Evolutionary conservation across 352 stramenopile species (phyloP), one percentile per base, ranked within the genome.

Genomic region (Nothophytophthora sp.): DNA sequence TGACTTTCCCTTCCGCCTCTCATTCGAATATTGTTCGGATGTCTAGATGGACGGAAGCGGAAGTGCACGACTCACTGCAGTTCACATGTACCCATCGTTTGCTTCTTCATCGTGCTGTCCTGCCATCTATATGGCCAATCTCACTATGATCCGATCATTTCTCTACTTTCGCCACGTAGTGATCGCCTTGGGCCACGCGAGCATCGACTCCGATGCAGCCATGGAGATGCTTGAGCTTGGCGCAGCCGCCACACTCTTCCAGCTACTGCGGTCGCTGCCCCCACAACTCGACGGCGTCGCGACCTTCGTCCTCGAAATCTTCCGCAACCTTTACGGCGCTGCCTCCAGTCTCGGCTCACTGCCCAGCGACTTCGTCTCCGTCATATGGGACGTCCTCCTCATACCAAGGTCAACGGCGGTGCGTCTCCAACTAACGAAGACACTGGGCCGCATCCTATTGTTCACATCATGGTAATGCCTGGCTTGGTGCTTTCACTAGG

Each of bases 11-110:
- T 54, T 0, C 42, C 36, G 25, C 4, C 27, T 60, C 43, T 33
- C 22, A n/a, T 27, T 10, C 30, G 15, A 38, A n/a, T 50, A 18
- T 39, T 12, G 44, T 37, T 19, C 7, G 28, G 22, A 10, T 12
- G 12, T 50, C 16, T 16, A 86, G 79, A 2, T 87, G 76, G 76
- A 35, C 67, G 7, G 40, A 62, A 16, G 58, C 63, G 5, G 72
- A 88, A 55, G 61, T 88, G 0, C 61, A 71, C n/a, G 79, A 90
- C 19, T 82, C 62, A 5, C 54, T 90, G 3, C 35, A 68, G 15
- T 80, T 86, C 37, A 81, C 78, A 38, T 18, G 73, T 88, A 70
- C 16, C n/a, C n/a, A n/a, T n/a, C n/a, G n/a, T n/a, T n/a, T n/a
- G n/a, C n/a, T n/a, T n/a, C n/a, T n/a, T n/a, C n/a, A n/a, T n/a